These are phyloP conservation scores for Polyporus arcularius DNA, from an alignment of 768 basidiomycete species.

Conservation along the genomic window DNA sequence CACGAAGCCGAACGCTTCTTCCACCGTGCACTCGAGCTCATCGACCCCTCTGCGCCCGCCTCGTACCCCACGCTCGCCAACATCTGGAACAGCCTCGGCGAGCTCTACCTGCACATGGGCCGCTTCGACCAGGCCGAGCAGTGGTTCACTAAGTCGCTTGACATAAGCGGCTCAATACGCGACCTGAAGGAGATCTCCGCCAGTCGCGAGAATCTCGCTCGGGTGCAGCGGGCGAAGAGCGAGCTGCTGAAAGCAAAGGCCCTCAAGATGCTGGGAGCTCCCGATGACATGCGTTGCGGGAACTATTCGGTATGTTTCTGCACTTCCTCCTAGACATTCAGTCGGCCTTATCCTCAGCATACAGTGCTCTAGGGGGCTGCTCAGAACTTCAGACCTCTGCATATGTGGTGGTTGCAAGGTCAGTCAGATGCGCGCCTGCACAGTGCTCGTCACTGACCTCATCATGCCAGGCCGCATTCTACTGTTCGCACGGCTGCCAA, in stretches of 20 bases:
- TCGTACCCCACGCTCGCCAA: conserved; percentile 26
- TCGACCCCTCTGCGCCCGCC: conserved; percentile 25
- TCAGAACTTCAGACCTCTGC: conserved; percentile 8
- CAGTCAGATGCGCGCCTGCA: neutral
- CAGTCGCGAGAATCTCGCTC: conserved; percentile 40
- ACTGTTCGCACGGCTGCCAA: conserved; percentile 18
- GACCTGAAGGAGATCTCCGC: conserved; percentile 27
- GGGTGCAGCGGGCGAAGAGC: conserved; percentile 37
- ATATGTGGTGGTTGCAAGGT: conserved; percentile 21
- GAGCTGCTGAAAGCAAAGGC: conserved; percentile 34
- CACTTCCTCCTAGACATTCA: too few relatives aligned
- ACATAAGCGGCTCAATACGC: conserved; percentile 31
- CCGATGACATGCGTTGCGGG: conserved; percentile 31
- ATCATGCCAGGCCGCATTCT: conserved; percentile 10
- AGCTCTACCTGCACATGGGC: conserved; percentile 37
- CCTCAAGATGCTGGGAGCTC: conserved; percentile 30
- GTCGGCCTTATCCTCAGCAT: neutral
- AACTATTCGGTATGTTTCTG: conserved; percentile 25
- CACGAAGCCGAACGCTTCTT: conserved; percentile 34
- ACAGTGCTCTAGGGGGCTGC: conserved; percentile 10
- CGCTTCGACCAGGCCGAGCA: conserved; percentile 41
- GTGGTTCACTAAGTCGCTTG: conserved; percentile 35
- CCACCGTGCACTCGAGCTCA: conserved; percentile 34
- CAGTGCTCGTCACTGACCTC: neutral
- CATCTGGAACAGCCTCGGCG: conserved; percentile 37